phyloP scores from a whole-genome alignment of 225 moss, liverwort and hornwort species.

The Polytrichum commune region DNA sequence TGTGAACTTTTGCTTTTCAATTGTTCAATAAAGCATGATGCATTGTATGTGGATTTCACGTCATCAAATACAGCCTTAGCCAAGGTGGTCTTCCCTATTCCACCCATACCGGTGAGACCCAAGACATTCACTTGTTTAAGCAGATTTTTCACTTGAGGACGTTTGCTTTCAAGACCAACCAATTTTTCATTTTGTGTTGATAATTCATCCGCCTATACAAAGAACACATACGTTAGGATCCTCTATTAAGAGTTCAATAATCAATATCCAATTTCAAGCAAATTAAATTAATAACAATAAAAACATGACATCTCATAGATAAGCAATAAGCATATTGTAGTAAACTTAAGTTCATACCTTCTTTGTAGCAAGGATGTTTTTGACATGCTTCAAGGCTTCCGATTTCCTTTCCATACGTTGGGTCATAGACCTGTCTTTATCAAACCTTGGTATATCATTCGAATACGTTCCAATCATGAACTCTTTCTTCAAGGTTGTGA shows the following conservation, averaged over 20 bases:
- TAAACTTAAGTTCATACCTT: too few relatives aligned
- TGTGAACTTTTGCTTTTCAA: not conserved
- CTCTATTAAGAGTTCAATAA: not conserved
- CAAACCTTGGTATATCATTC: too few relatives aligned
- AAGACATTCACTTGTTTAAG: not conserved
- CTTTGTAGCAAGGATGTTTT: too few relatives aligned
- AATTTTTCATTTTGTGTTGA: not conserved
- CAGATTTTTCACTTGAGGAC: too few relatives aligned
- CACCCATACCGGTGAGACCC: conserved; percentile 4
- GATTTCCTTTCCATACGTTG: too few relatives aligned
- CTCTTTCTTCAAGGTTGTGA: not conserved
- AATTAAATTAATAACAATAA: not conserved
- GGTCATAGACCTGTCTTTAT: too few relatives aligned
- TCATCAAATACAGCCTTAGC: conserved; percentile 1
- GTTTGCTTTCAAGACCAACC: not conserved
- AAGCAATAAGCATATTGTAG: too few relatives aligned
- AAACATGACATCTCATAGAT: too few relatives aligned
- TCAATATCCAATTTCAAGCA: not conserved
- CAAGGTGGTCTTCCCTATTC: conserved; percentile 9
- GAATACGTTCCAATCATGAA: not conserved
- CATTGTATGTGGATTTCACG: not conserved
- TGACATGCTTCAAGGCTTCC: too few relatives aligned
- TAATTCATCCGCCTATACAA: not conserved
- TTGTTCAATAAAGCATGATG: conserved; percentile 3
- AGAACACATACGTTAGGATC: not conserved